Base-by-base conservation (phyloP, 31 red algal genomes). In the Porphyra umbilicalis region DNA sequence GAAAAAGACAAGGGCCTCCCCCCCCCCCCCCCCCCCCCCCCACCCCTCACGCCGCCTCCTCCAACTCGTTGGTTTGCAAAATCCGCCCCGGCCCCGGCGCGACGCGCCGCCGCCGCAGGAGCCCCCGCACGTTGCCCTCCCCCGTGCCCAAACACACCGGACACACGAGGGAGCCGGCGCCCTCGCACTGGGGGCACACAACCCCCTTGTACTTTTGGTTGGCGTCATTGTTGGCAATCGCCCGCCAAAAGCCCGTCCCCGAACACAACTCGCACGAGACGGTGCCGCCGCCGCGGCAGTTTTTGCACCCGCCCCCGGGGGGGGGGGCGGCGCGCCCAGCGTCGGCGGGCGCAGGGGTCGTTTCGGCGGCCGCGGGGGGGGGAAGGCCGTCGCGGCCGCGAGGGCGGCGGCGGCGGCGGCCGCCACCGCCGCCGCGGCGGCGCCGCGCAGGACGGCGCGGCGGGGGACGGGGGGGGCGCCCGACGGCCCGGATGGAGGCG, bases 241-340 rank as follows among this genome's bases (percentile, higher is more conserved):
- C 95, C 6, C 92, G 83, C 95, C 95, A 97, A 82, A 97, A 97
- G 35, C 95, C 95, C 32, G 95, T 97, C n/a, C 95, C 95, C 10
- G 84, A 83, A 85, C 95, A 97, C 38, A 97, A 78, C 36, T 97
- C 95, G 76, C 95, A 97, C 35, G 86, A 29, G 9, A 97, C 95
- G 36, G 75, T 76, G 36, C 95, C 95, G 34, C 76, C 74, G 32
- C 93, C 93, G 75, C 77, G 57, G 75, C 93, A 95, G 71, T 95
- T 95, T 35, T 80, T 84, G 83, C 89, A 95, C 11, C 77, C 76
- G 31, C 40, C 16, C 35, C 87, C 87, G 35, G 40, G 79, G 77
- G 85, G 71, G 35, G 39, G 15, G 37, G 83, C 16, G 0, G 35
- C 34, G 34, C 79, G 29, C 25, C 16, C 36, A 6, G 76, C 32